phyloP scores from a whole-genome alignment of 2,329 filamentous ascomycete genomes.

The Coleophoma eucalyptorum region DNA sequence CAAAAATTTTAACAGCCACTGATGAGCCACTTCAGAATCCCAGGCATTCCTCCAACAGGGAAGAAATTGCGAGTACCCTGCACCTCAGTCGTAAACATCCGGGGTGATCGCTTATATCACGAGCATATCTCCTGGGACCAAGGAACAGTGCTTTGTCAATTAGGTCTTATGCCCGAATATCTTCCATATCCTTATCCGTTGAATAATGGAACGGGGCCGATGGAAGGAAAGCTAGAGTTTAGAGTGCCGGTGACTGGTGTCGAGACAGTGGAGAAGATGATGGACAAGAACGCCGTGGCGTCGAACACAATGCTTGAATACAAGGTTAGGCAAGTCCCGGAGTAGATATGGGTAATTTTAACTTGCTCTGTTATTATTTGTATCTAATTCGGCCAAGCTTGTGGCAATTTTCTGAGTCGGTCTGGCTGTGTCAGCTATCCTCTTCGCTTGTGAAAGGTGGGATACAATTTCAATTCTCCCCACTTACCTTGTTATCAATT shows the following conservation, averaged over 20 bases:
- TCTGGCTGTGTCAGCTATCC: too few species aligned
- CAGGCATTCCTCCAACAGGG: constrained; percentile 55
- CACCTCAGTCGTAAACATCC: constrained; percentile 61
- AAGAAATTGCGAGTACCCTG: constrained; percentile 55
- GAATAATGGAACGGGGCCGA: constrained; percentile 22
- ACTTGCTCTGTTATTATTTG: too few species aligned
- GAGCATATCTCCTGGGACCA: constrained; percentile 73
- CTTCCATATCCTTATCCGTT: constrained; percentile 44
- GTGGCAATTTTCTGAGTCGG: too few species aligned
- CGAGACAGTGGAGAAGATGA: constrained; percentile 46
- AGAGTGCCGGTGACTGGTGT: constrained; percentile 55
- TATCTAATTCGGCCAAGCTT: too few species aligned
- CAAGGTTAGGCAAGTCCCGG: constrained; percentile 25
- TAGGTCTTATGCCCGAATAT: constrained; percentile 47
- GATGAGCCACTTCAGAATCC: constrained; percentile 34
- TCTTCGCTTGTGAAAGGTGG: too few species aligned
- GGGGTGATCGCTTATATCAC: constrained; percentile 64
- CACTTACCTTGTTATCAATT: too few species aligned
- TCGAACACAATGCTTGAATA: constrained; percentile 50
- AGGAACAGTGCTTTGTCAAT: constrained; percentile 54
- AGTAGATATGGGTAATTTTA: background rate
- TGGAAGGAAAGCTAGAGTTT: constrained; percentile 43
- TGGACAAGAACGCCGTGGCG: constrained; percentile 43
- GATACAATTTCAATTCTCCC: too few species aligned
- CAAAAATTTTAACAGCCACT: background rate